A percentile compares a stretch with the other conserved stretches of the same genome.
Evolutionary conservation across 1,284 basidiomycete genomes (phyloP).

Genomic region (Ceratobasidium sp.): DNA sequence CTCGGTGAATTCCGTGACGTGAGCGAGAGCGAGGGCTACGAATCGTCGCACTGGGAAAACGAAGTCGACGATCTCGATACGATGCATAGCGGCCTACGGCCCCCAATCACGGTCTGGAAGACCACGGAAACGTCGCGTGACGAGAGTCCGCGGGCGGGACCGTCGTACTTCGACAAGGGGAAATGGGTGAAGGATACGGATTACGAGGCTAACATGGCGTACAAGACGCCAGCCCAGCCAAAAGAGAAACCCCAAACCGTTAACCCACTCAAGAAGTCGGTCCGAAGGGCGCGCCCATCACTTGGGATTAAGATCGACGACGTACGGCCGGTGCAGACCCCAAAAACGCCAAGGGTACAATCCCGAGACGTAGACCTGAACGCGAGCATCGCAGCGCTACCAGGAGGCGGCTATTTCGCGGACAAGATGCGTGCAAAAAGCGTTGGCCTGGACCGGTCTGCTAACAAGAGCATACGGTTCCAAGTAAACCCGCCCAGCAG

Average conservation of each 20-base stretch:
- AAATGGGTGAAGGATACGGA: background rate
- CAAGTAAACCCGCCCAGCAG: background rate
- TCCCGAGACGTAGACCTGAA: background rate
- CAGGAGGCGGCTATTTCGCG: constrained; percentile 20
- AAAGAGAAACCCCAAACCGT: background rate
- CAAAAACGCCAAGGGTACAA: background rate
- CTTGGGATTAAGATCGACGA: constrained; percentile 1
- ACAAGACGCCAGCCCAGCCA: background rate
- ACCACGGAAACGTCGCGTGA: background rate
- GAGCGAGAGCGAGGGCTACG: background rate
- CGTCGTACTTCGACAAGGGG: constrained; percentile 15
- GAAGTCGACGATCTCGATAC: background rate
- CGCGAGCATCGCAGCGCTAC: background rate
- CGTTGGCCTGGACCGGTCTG: background rate
- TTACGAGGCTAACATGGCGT: background rate
- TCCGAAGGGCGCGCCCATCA: background rate
- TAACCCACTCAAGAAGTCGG: background rate
- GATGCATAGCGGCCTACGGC: too few relatives aligned
- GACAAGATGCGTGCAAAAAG: constrained; percentile 4
- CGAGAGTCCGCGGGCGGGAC: background rate
- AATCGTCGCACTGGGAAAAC: constrained; percentile 1
- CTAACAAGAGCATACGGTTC: background rate
- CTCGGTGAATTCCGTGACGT: background rate
- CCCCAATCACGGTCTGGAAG: background rate
- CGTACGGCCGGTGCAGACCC: background rate